Evolutionary conservation across 331 rosid genomes (phyloP), one percentile per base, ranked within the genome.

Genomic region (Rhamnella rubrinervis): DNA sequence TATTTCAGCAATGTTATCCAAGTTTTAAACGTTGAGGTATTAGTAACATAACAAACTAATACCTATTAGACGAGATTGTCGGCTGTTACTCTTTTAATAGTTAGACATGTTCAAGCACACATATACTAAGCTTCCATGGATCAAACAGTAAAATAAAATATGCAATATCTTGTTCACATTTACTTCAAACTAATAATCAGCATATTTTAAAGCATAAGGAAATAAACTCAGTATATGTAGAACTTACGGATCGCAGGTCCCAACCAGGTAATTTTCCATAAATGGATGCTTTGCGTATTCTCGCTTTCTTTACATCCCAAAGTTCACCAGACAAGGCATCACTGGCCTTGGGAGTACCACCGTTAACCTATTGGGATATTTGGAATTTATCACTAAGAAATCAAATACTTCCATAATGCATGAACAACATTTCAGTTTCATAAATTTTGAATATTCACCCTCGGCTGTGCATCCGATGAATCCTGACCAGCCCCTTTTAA

Each of bases 271-370:
- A 70, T 69, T 84, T 88, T 74, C 97, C 98, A 61, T 81, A 71
- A 40, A 57, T 80, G 18, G 98, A 93, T 61, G 87, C 92, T 79
- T 78, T 88, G 59, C 88, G 87, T 81, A 93, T 86, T 78, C 98
- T 91, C 59, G 91, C 91, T 82, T 78, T 88, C 86, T 93, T 93
- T 68, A 75, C 85, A 82, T 78, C 93, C 98, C 98, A 93, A 78
- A 88, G 92, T 84, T 91, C 98, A 67, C 98, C 96, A 73, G 96
- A 90, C 77, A 90, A 83, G 59, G 98, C 97, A 85, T 93, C 97
- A 71, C 92, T 82, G 53, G 98, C 98, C 82, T 80, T 88, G 71
- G 87, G 89, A 75, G 78, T 74, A 79, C 87, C 73, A 58, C 96
- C 96, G 85, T 85, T 85, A 66, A 77, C 89, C 97, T 93, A 84